A percentile compares a stretch with the other conserved stretches of the same genome.
phyloP scores from a whole-genome alignment of 306 rosid species.

The Ormosia emarginata region DNA sequence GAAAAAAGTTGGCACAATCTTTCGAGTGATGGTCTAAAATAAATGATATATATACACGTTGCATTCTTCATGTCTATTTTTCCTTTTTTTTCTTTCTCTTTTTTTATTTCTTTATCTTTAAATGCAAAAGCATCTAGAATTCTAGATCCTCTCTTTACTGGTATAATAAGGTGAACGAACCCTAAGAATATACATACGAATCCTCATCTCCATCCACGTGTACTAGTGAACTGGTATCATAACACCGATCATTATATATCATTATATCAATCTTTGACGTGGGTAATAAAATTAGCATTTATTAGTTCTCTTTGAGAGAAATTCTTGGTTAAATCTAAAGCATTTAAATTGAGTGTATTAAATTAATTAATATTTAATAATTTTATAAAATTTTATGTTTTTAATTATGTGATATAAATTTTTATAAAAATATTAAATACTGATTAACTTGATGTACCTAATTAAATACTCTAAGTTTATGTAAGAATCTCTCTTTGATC shows the following conservation, averaged over 20 bases:
- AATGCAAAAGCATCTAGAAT: slow-evolving; percentile 22
- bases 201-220: slow-evolving; percentile 27
- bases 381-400: no score
- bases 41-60: slow-evolving; percentile 5
- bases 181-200: slow-evolving; percentile 26
- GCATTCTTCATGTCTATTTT: slow-evolving; percentile 23
- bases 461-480: no score
- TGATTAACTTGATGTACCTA: no score
- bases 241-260: background rate
- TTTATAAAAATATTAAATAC: no score
- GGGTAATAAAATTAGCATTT: background rate
- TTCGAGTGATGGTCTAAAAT: slow-evolving; percentile 38
- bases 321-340: no score
- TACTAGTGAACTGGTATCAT: background rate
- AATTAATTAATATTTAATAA: no score
- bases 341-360: no score
- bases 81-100: background rate
- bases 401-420: no score
- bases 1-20: slow-evolving; percentile 57
- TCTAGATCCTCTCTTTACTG: slow-evolving; percentile 17
- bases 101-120: background rate
- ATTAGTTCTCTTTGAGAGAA: background rate
- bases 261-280: background rate
- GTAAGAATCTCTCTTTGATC: no score
- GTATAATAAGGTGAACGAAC: slow-evolving; percentile 14